Percentiles rank a stretch among this genome's conserved stretches.
Conservation (phyloP, 257 asterid species). For the Gardenia jasminoides region DNA sequence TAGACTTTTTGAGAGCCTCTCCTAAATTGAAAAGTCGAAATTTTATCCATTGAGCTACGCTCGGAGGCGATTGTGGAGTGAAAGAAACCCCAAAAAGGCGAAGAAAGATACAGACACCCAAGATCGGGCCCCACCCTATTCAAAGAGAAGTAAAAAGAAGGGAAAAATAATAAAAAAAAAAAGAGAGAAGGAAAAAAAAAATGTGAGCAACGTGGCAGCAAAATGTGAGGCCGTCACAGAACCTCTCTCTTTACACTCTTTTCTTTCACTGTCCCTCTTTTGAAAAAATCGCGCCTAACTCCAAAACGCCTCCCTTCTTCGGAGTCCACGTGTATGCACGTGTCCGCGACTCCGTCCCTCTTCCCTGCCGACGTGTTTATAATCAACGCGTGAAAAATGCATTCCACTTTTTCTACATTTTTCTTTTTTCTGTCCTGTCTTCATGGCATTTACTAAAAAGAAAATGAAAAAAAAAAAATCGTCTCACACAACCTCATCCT, state of each 20-base stretch:
- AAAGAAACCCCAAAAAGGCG: constrained; percentile 43
- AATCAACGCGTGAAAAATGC: constrained; percentile 22
- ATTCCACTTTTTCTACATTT: neutral
- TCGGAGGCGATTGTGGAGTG: constrained; percentile 39
- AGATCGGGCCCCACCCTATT: neutral
- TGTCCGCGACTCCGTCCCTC: constrained; percentile 24
- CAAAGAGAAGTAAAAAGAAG: neutral
- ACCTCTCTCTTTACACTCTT: constrained; percentile 1
- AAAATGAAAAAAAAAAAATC: too few relatives aligned
- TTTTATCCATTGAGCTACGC: too few relatives aligned
- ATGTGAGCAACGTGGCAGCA: constrained; percentile 33
- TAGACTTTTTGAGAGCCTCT: too few relatives aligned
- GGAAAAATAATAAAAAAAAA: neutral
- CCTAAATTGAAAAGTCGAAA: too few relatives aligned
- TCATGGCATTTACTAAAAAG: too few relatives aligned
- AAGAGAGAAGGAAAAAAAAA: constrained; percentile 4
- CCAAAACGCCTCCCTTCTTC: constrained; percentile 10
- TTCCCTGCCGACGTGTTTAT: constrained; percentile 26
- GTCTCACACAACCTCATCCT: neutral
- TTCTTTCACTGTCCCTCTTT: constrained; percentile 30
- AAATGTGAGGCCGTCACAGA: constrained; percentile 15
- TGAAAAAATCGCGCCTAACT: constrained; percentile 39
- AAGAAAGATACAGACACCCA: constrained; percentile 11
- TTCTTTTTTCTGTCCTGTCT: too few relatives aligned
- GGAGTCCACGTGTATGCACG: constrained; percentile 48